These are phyloP conservation scores for Limnanthes douglasii DNA, from an alignment of 345 rosid species.

Conservation along the genomic window DNA sequence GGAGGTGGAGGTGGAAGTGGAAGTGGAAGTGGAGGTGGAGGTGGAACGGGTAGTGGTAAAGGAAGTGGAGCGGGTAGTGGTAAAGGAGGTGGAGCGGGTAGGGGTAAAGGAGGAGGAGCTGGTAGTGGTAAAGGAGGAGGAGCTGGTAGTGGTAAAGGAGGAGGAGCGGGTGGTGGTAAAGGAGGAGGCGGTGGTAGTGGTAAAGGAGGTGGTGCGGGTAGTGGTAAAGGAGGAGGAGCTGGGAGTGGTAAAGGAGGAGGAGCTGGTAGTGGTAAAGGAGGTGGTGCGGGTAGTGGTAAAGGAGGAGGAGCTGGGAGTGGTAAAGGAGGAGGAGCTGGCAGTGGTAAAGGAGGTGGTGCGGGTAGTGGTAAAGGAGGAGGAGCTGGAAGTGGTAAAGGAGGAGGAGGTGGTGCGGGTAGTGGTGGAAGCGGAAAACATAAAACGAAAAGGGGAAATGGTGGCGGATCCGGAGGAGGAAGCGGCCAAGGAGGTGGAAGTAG, in stretches of 20 bases:
- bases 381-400: slow-evolving; percentile 5
- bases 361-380: slow-evolving; percentile 6
- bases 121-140: slow-evolving; percentile 5
- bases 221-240: slow-evolving; percentile 6
- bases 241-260: slow-evolving; percentile 9
- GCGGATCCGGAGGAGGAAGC: neutral
- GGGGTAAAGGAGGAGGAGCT: neutral
- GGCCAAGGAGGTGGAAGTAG: neutral
- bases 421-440: neutral
- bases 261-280: slow-evolving; percentile 4
- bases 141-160: slow-evolving; percentile 5
- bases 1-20: neutral
- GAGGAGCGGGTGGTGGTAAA: slow-evolving; percentile 8
- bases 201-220: neutral
- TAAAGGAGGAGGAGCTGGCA: slow-evolving; percentile 6
- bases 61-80: neutral
- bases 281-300: slow-evolving; percentile 8
- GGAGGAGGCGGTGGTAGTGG: slow-evolving; percentile 2
- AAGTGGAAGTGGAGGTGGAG: neutral
- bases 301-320: slow-evolving; percentile 8
- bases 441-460: neutral
- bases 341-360: slow-evolving; percentile 10
- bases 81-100: neutral
- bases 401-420: slow-evolving; percentile 9
- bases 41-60: neutral